Evolutionary conservation across 1,139 yeast species (phyloP).

Genomic region (Saccharomyces hybrid): DNA sequence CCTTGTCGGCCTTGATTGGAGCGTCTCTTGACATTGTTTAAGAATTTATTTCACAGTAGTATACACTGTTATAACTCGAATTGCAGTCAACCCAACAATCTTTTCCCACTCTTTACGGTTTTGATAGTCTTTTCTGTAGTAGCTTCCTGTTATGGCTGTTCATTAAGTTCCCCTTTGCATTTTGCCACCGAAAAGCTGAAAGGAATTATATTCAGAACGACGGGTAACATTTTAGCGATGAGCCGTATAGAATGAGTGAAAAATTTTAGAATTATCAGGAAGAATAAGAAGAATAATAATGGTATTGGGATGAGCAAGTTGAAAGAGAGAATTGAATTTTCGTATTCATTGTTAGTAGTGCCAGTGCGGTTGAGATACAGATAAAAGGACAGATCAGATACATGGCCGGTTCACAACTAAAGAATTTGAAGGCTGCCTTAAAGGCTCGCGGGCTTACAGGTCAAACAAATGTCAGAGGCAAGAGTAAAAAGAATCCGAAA

Average conservation of each 20-base stretch:
- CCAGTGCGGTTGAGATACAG: not conserved
- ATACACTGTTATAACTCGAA: not conserved
- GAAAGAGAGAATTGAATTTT: not conserved
- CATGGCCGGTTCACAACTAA: constrained; percentile 90
- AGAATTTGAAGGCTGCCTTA: constrained; percentile 69
- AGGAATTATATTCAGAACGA: not conserved
- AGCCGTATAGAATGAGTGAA: constrained; percentile 5
- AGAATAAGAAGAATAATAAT: not conserved
- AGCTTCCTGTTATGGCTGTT: not conserved
- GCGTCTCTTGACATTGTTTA: constrained; percentile 74
- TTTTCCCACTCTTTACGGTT: not conserved
- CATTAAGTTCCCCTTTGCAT: not conserved
- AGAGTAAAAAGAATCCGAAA: constrained; percentile 38
- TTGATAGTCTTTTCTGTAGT: not conserved
- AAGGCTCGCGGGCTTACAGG: constrained; percentile 78
- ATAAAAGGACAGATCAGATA: not conserved
- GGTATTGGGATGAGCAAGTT: not conserved
- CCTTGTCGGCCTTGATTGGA: constrained; percentile 89
- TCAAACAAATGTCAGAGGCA: constrained; percentile 54
- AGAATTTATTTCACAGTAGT: not conserved
- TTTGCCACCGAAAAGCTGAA: not conserved
- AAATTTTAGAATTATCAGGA: not conserved
- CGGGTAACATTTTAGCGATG: constrained; percentile 12
- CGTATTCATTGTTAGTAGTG: not conserved
- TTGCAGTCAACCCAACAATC: not conserved